Evolutionary conservation across 1,284 basidiomycete species (phyloP), one percentile per base, ranked within the genome.

Genomic region (Trichosporon sp.): DNA sequence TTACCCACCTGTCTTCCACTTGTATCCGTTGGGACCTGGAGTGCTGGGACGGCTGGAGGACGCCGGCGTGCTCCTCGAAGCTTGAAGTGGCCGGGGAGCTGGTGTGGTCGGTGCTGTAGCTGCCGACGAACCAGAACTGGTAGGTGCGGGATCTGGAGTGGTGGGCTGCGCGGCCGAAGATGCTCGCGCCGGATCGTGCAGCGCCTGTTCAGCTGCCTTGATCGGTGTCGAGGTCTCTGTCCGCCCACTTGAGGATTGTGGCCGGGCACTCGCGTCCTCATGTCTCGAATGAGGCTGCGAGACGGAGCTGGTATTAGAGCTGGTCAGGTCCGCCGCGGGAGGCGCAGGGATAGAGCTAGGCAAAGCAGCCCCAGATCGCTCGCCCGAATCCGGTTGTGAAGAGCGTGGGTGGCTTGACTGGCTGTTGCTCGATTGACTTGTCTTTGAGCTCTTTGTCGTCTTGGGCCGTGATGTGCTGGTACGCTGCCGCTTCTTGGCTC

Each of bases 1-100:
- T 23, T 11, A 69, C 74, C 69, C 59, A 77, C 75, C 54, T 21
- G 75, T 70, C 65, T 75, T 74, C 71, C 71, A 77, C 34, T 71
- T 70, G 75, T 70, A 9, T 68, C 70, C 25, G 66, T 66, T 56
- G 67, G 66, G 3, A 37, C 58, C 14, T 58, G 58, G 5, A 62
- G 66, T n/a, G 49, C 49, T 54, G 14, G 49, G 49, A 3, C 9
- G 4, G 19, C n/a, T 16, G n/a, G 66, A 67, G 9, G 69, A 57
- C 9, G 16, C 57, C 16, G 33, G 64, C 14, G 46, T 64, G 37
- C 61, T 68, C 34, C 58, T 62, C 9, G 31, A 56, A 4, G 40
- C 56, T n/a, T 36, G 65, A 13, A 40, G 65, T 6, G 29, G 65
- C 7, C 36, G 63, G 19, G 46, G 1, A 2, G 36, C 46, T 7